Evolutionary conservation across 176 grass and related monocot genomes (phyloP), one percentile per base, ranked within the genome.

Genomic region (Zea mays): DNA sequence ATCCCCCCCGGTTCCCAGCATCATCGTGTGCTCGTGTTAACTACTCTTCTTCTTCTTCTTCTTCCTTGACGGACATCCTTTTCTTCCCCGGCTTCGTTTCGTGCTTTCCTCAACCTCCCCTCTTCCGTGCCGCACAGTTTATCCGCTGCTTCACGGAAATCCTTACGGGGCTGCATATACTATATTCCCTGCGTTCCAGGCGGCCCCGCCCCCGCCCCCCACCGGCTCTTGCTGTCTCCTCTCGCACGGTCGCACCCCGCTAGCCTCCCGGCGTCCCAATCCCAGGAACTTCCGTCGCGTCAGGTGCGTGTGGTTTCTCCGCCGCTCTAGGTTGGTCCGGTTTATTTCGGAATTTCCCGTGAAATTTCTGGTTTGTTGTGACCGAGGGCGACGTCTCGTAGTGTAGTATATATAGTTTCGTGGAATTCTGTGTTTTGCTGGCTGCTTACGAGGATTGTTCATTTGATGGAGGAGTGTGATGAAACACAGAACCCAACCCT

Each of bases 131-230:
- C 86, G 86, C 82, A 71, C 35, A 43, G 41, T 44, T 85, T 85
- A 40, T 3, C 64, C 65, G 59, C 77, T 65, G 47, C 77, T 39
- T 38, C 82, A 67, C 73, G 78, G 78, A 77, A 88, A 81, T 72
- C 81, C 42, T 70, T 11, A 13, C 36, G 21, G 5, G 50, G 4
- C 46, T 60, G 55, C 35, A 65, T 70, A 39, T 70, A 27, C 1
- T 27, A 27, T 27, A 71, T n/a, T n/a, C 40, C 45, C 66, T 10
- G 27, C 27, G 27, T 27, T 27, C 44, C 44, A 33, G 67, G 10
- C 17, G 37, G 14, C 16, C 33, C 33, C 10, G 27, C n/a, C n/a
- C n/a, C n/a, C n/a, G n/a, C n/a, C n/a, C n/a, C n/a, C n/a, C n/a
- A n/a, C n/a, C 5, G 56, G n/a, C 38, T 36, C 12, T 11, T 67